These are phyloP conservation scores for Wickerhamomyces chaumierensis DNA, from an alignment of 805 yeast genomes.

Conservation along the genomic window DNA sequence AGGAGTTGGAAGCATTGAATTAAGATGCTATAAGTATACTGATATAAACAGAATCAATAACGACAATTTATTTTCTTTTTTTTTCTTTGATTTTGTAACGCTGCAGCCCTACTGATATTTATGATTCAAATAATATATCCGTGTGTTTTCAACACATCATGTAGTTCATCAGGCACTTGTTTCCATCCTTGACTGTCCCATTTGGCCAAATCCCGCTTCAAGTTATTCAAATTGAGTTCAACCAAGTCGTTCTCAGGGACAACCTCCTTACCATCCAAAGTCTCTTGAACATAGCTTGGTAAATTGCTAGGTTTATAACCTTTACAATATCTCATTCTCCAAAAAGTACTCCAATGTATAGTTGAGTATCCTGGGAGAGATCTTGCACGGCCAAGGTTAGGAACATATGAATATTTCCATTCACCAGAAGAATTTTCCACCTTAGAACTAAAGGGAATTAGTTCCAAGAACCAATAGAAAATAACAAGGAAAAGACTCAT, in stretches of 20 bases:
- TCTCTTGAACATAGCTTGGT: conserved; percentile 23
- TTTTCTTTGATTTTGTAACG: too few species aligned
- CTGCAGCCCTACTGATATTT: too few species aligned
- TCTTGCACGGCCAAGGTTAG: conserved; percentile 46
- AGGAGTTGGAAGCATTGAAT: conserved; percentile 51
- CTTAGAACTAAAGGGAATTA: conserved; percentile 46
- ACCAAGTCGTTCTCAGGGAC: conserved; percentile 5
- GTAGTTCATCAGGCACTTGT: conserved; percentile 26
- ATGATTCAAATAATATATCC: conserved; percentile 2
- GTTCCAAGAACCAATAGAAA: conserved; percentile 54
- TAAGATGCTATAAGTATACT: too few species aligned
- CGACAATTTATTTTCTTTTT: too few species aligned
- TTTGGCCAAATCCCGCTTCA: conserved; percentile 8
- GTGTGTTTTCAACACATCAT: conserved; percentile 2
- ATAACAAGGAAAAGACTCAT: conserved; percentile 18
- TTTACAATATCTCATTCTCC: conserved; percentile 36
- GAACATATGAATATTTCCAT: conserved; percentile 39
- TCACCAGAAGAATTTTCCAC: conserved; percentile 34
- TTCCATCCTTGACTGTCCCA: conserved; percentile 23
- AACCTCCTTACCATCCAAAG: conserved; percentile 10
- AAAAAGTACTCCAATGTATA: conserved; percentile 55
- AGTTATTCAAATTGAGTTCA: conserved; percentile 5
- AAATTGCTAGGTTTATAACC: conserved; percentile 36
- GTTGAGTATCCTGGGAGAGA: conserved; percentile 34
- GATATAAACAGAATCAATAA: too few species aligned